These are phyloP conservation scores for Thalassiosira livingstoniorum DNA, from an alignment of 352 stramenopile genomes.

Conservation along the genomic window DNA sequence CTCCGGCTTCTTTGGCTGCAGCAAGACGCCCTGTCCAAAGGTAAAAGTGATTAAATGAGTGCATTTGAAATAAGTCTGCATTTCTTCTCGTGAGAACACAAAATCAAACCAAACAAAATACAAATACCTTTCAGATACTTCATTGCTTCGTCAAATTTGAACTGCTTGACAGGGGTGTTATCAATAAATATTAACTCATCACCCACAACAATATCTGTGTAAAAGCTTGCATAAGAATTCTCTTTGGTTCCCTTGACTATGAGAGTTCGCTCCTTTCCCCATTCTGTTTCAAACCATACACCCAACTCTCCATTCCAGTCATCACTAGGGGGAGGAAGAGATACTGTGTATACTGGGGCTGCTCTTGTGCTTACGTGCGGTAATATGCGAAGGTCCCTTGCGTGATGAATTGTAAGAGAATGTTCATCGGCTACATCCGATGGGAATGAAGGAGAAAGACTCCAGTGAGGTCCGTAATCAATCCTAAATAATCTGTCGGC, in stretches of 20 bases:
- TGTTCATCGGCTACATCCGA: conserved; percentile 84
- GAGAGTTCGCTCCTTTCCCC: conserved; percentile 81
- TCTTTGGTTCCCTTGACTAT: conserved; percentile 88
- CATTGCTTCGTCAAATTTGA: conserved; percentile 85
- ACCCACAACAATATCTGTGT: conserved; percentile 71
- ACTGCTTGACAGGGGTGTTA: conserved; percentile 60
- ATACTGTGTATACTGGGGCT: conserved; percentile 79
- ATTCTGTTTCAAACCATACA: conserved; percentile 89
- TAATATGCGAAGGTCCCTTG: conserved; percentile 76
- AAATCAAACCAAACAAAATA: neutral
- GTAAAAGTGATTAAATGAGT: conserved; percentile 1
- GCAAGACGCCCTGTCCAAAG: conserved; percentile 42
- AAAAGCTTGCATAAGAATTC: conserved; percentile 78
- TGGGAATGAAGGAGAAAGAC: conserved; percentile 84
- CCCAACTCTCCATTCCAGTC: conserved; percentile 82
- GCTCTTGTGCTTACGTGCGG: conserved; percentile 62
- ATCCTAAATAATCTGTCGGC: conserved; percentile 79
- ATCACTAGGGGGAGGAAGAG: conserved; percentile 70
- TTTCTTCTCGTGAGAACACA: too few species aligned
- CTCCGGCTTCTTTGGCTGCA: conserved; percentile 43
- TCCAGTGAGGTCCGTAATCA: conserved; percentile 82
- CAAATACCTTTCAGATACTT: conserved; percentile 71
- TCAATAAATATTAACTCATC: conserved; percentile 85
- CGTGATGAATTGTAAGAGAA: conserved; percentile 70
- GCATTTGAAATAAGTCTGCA: neutral